phyloP scores from a whole-genome alignment of 257 asterid species.

The Solanum chilense region DNA sequence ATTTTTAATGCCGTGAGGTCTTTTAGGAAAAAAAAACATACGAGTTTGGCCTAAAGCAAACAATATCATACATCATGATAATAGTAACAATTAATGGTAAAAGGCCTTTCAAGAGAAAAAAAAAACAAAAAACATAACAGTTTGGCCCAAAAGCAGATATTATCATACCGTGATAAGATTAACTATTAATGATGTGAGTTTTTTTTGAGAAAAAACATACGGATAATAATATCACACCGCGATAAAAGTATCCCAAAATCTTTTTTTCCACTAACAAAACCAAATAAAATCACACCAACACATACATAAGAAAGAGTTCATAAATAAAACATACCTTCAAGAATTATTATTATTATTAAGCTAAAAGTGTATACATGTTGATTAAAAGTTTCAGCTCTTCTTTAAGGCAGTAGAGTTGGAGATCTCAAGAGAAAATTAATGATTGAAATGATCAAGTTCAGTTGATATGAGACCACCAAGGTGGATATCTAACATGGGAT shows the following conservation, averaged over 20 bases:
- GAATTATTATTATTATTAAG: not conserved
- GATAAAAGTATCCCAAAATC: not conserved
- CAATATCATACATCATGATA: too few relatives aligned
- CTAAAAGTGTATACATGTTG: not conserved
- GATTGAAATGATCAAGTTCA: constrained; percentile 22
- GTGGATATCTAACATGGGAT: constrained; percentile 22
- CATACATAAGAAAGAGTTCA: not conserved
- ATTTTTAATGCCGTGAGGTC: too few relatives aligned
- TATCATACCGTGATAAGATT: too few relatives aligned
- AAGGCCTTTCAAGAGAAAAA: too few relatives aligned
- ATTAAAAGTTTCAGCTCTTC: not conserved
- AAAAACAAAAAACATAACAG: too few relatives aligned
- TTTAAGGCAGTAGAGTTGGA: constrained; percentile 3
- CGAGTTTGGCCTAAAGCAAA: too few relatives aligned
- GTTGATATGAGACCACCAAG: constrained; percentile 27
- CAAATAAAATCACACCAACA: not conserved
- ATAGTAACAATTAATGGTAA: too few relatives aligned
- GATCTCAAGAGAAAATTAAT: constrained; percentile 30
- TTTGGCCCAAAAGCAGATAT: too few relatives aligned
- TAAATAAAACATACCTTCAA: not conserved
- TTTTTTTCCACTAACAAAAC: not conserved
- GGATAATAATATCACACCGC: too few relatives aligned
- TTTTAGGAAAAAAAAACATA: too few relatives aligned
- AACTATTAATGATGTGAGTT: too few relatives aligned
- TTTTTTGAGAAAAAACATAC: too few relatives aligned